These are phyloP conservation scores for Geranium brycei DNA, from an alignment of 345 rosid genomes.

Conservation along the genomic window DNA sequence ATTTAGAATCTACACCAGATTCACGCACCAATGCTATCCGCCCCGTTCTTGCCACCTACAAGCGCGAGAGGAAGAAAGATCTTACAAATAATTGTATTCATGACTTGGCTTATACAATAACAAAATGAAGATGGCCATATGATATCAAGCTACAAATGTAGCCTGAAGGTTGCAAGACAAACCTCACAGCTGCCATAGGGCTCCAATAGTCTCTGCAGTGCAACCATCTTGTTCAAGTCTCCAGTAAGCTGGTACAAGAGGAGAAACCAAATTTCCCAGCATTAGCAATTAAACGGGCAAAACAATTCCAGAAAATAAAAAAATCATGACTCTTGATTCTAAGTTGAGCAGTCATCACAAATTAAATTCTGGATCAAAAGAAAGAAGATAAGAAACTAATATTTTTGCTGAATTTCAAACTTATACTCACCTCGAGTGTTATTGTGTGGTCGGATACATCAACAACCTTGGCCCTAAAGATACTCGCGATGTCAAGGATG, in stretches of 20 bases:
- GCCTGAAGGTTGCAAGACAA: constrained; percentile 11
- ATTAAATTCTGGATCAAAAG: too few species aligned
- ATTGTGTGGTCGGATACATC: constrained; percentile 20
- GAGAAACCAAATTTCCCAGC: constrained; percentile 11
- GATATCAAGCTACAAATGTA: not conserved
- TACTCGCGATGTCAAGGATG: constrained; percentile 20
- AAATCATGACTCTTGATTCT: too few species aligned
- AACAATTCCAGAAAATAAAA: not conserved
- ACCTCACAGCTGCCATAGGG: constrained; percentile 97
- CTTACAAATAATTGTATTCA: not conserved
- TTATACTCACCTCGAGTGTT: constrained; percentile 16
- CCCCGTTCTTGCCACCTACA: constrained; percentile 85
- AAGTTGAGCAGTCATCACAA: too few species aligned
- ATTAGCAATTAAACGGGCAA: not conserved
- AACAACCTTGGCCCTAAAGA: constrained; percentile 16
- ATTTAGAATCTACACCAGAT: constrained; percentile 79
- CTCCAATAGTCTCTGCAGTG: constrained; percentile 78
- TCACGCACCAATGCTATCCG: constrained; percentile 78
- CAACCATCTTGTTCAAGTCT: constrained; percentile 91
- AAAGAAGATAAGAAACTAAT: not conserved
- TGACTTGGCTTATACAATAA: not conserved
- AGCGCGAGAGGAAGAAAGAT: not conserved
- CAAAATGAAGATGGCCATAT: too few species aligned
- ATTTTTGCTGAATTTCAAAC: too few species aligned
- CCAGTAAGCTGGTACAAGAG: constrained; percentile 58